A percentile compares a stretch with the other conserved stretches of the same genome.
phyloP scores from a whole-genome alignment of 2,329 filamentous ascomycete species.

The Cordyceps farinosa region DNA sequence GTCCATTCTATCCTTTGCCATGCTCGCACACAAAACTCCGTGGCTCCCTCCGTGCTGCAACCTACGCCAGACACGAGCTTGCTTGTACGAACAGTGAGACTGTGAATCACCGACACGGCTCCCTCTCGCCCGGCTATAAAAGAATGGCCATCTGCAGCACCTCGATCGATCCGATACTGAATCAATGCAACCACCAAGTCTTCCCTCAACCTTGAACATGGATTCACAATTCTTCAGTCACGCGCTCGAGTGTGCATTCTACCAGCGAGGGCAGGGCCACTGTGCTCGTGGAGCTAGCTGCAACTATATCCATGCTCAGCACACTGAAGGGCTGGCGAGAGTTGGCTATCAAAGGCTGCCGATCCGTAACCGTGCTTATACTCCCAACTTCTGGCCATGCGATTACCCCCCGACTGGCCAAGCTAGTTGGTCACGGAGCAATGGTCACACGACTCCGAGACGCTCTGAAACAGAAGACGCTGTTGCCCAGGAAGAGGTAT shows the following conservation, averaged over 20 bases:
- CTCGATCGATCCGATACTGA: no score
- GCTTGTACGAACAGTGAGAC: no score
- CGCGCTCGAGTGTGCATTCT: background rate
- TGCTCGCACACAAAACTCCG: background rate
- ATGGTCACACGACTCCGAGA: background rate
- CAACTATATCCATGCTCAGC: background rate
- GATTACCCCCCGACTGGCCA: background rate
- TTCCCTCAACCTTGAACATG: background rate
- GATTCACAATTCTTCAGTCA: background rate
- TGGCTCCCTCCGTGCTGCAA: background rate
- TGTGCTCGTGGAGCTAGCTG: background rate
- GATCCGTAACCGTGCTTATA: background rate
- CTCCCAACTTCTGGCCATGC: background rate
- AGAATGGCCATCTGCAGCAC: background rate
- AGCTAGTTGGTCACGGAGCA: background rate
- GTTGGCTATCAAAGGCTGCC: background rate
- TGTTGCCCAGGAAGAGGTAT: background rate
- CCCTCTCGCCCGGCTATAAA: background rate
- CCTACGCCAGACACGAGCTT: background rate
- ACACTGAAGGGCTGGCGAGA: background rate
- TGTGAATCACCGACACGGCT: no score
- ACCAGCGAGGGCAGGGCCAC: background rate
- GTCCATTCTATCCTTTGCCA: background rate
- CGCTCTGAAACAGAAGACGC: background rate
- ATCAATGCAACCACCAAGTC: background rate